Evolutionary conservation across 2,329 filamentous ascomycete species (phyloP).

Genomic region (Beauveria sp.): DNA sequence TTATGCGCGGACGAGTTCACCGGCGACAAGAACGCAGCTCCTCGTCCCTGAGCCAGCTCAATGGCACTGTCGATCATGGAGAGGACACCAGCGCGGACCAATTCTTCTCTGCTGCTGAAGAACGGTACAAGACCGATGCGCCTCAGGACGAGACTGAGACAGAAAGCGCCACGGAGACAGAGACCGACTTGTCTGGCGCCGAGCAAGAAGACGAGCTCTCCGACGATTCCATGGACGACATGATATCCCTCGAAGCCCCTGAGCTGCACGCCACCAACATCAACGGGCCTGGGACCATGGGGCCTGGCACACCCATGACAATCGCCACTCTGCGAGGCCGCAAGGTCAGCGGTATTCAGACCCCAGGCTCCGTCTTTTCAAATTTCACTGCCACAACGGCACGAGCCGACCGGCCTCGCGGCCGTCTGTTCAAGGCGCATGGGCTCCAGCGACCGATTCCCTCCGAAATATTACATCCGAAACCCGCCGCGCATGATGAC

Average conservation of each 20-base stretch:
- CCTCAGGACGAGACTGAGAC: conserved; percentile 45
- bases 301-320: conserved; percentile 73
- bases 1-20: conserved; percentile 57
- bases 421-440: conserved; percentile 77
- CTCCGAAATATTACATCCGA: conserved; percentile 75
- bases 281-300: conserved; percentile 71
- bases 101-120: conserved; percentile 88
- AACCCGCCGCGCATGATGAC: conserved; percentile 68
- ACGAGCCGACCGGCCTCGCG: conserved; percentile 61
- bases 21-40: conserved; percentile 42
- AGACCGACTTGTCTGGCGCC: conserved; percentile 52
- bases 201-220: conserved; percentile 71
- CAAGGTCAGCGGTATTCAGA: conserved; percentile 64
- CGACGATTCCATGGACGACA: conserved; percentile 85
- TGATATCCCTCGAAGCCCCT: conserved; percentile 82
- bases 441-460: conserved; percentile 66
- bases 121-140: conserved; percentile 54
- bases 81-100: conserved; percentile 84
- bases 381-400: conserved; percentile 80
- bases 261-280: conserved; percentile 68
- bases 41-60: conserved; percentile 42
- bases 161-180: conserved; percentile 52
- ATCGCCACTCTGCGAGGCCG: conserved; percentile 50
- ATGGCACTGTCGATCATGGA: conserved; percentile 53
- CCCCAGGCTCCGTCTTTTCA: conserved; percentile 83